Evolutionary conservation across 1,139 yeast genomes (phyloP).

Genomic region (Debaryomyces sp.): DNA sequence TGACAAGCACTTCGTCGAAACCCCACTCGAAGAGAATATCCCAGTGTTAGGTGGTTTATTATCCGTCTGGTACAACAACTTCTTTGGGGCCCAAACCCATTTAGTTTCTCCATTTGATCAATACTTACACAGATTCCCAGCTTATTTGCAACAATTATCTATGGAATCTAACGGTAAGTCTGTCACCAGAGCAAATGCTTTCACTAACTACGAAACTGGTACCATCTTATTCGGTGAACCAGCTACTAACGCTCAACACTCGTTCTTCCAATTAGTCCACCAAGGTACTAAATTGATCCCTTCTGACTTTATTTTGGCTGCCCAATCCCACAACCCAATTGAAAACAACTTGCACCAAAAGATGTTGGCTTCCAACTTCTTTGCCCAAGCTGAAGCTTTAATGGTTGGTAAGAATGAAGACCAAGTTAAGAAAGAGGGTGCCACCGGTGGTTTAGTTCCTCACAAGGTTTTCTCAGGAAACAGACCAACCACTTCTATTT

Average conservation of each 20-base stretch:
- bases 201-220: constrained; percentile 94
- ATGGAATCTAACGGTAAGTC: constrained; percentile 99
- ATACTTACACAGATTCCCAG: constrained; percentile 98
- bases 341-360: constrained; percentile 91
- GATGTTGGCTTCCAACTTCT: constrained; percentile 97
- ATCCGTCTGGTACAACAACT: constrained; percentile 97
- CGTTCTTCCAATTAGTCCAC: constrained; percentile 98
- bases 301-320: constrained; percentile 94
- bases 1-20: constrained; percentile 81
- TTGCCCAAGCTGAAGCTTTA: constrained; percentile 97
- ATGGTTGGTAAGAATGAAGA: constrained; percentile 93
- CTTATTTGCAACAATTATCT: constrained; percentile 95
- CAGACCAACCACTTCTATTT: constrained; percentile 97
- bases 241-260: constrained; percentile 98
- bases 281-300: constrained; percentile 99
- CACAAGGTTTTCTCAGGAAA: constrained; percentile 97
- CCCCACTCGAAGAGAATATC: constrained; percentile 89
- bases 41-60: constrained; percentile 92
- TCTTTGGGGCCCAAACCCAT: constrained; percentile 97
- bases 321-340: constrained; percentile 97
- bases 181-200: constrained; percentile 87
- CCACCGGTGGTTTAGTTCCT: constrained; percentile 81
- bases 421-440: constrained; percentile 88
- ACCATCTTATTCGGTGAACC: constrained; percentile 97
- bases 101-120: constrained; percentile 98